phyloP scores from a whole-genome alignment of 2,329 filamentous ascomycete species.

The Xylaria sp. region DNA sequence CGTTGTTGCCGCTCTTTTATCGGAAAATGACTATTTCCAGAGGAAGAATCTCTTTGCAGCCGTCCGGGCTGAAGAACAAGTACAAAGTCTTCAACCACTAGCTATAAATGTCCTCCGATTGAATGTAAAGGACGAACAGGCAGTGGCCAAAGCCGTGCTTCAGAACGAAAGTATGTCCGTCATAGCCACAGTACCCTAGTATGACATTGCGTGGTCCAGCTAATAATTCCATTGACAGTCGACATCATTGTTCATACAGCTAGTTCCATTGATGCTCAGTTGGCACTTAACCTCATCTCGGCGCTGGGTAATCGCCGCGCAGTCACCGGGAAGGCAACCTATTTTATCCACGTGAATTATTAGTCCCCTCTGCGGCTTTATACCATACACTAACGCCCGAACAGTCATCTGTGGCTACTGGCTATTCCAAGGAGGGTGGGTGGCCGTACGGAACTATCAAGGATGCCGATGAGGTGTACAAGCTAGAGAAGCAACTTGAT shows the following conservation, averaged over 20 bases:
- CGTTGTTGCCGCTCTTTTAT: slow-evolving; percentile 42
- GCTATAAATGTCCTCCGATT: slow-evolving; percentile 41
- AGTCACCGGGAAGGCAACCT: slow-evolving; percentile 35
- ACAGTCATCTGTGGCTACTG: slow-evolving; percentile 39
- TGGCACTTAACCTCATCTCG: slow-evolving; percentile 40
- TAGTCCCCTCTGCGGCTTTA: background rate
- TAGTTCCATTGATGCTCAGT: slow-evolving; percentile 37
- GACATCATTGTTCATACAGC: slow-evolving; percentile 46
- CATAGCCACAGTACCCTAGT: background rate
- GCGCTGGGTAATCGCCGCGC: slow-evolving; percentile 42
- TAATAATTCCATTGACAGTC: slow-evolving; percentile 35
- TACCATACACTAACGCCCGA: background rate
- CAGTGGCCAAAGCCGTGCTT: slow-evolving; percentile 23
- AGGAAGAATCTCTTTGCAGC: slow-evolving; percentile 39
- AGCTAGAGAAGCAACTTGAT: slow-evolving; percentile 39
- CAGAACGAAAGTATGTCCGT: slow-evolving; percentile 24
- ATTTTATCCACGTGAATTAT: slow-evolving; percentile 44
- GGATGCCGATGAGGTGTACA: slow-evolving; percentile 41
- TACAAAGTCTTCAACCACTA: slow-evolving; percentile 39
- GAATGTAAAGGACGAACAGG: slow-evolving; percentile 41
- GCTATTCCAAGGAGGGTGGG: slow-evolving; percentile 39
- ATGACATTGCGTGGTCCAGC: slow-evolving; percentile 19
- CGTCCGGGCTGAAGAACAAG: slow-evolving; percentile 44
- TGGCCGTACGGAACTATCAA: slow-evolving; percentile 42
- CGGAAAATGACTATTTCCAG: slow-evolving; percentile 33